Conservation (phyloP, 2,329 filamentous ascomycete species). For the Xylaria sp. region DNA sequence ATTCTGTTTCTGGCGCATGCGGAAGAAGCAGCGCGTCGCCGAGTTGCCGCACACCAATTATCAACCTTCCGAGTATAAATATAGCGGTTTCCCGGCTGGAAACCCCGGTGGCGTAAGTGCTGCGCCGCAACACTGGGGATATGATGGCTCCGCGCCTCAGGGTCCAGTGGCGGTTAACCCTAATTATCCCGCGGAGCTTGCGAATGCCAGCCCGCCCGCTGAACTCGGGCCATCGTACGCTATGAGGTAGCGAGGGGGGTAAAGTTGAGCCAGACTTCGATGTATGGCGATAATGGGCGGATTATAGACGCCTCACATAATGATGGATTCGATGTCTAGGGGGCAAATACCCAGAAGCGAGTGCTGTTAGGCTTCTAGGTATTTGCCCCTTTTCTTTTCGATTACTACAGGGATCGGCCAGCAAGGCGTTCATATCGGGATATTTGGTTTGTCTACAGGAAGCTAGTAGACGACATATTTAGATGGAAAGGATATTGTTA, state of each 20-base stretch:
- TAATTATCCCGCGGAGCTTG: conserved; percentile 23
- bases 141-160: neutral
- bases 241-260: neutral
- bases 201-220: neutral
- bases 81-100: no score
- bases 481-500: neutral
- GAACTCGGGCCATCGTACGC: conserved; percentile 13
- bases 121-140: neutral
- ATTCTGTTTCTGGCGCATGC: conserved; percentile 23
- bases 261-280: no score
- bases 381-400: neutral
- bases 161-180: conserved; percentile 7
- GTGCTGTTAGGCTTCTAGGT: no score
- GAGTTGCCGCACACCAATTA: neutral
- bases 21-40: neutral
- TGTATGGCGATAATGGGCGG: neutral
- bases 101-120: neutral
- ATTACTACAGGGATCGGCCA: neutral
- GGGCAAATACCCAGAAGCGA: neutral
- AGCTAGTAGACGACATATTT: neutral
- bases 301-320: neutral
- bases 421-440: neutral
- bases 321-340: neutral
- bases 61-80: conserved; percentile 5
- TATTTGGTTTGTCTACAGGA: neutral